Base-by-base conservation (phyloP, 2,329 filamentous ascomycete species). In the Sarocladium oryzae region DNA sequence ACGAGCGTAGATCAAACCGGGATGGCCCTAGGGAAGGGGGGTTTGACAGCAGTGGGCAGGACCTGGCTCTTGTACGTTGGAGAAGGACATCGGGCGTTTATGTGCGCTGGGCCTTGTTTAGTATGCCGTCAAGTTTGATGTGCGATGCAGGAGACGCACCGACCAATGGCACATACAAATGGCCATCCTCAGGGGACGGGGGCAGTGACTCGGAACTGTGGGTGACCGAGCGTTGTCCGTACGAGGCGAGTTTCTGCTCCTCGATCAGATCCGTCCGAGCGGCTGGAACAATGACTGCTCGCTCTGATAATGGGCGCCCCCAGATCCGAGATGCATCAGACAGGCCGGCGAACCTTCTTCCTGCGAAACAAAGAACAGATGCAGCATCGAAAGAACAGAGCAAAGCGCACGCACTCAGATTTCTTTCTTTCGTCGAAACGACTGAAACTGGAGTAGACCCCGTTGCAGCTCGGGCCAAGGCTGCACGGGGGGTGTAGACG, bases 121-220 rank as follows among this genome's bases (percentile, higher is more conserved):
- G 43, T 48, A 48, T 33, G 43, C 43, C 43, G 43, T 48, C 43
- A 48, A 48, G 43, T 48, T 48, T 48, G 43, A 48, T 48, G 43
- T 48, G 21, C 43, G 43, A 48, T 48, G 43, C 28, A 48, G 43
- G 26, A 48, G 43, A 30, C 28, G 28, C 43, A 48, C n/a, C 40
- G 43, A 32, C 43, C 43, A 48, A 48, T 48, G 43, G 24, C 43
- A 43, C 43, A 9, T 23, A 21, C 9, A 23, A 8, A n/a, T n/a
- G 26, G 28, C 13, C 7, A 7, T 20, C 7, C 4, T 11, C 26
- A 48, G 43, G 16, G 9, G 43, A 20, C 26, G 28, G 7, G 43
- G 28, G 43, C 28, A 30, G 23, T 33, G 26, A 33, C 15, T 48
- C 43, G 43, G 43, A 48, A 48, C 9, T 33, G 16, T 21, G 24